Percentiles rank a stretch among this genome's conserved stretches.
Evolutionary conservation across 208 protist genomes (phyloP).

Genomic region (Crithidia brevicula): DNA sequence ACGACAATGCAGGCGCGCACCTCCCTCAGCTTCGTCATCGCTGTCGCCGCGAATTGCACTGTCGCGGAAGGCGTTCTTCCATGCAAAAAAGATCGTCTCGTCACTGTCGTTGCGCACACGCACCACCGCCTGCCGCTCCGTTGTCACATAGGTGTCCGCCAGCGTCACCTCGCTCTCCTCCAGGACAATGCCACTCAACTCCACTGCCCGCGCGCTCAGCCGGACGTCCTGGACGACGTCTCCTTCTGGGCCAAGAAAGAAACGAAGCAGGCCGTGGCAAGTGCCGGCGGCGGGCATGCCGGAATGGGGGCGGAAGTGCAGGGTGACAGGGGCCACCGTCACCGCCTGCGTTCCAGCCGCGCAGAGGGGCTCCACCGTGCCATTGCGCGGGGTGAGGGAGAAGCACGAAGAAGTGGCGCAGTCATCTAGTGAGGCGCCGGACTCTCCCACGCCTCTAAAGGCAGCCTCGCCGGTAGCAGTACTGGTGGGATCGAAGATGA

Average conservation of each 20-base stretch:
- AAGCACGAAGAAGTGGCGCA: conserved; percentile 67
- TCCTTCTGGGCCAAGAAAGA: conserved; percentile 86
- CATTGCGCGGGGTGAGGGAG: conserved; percentile 57
- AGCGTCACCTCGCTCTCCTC: conserved; percentile 69
- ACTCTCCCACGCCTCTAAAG: too few relatives aligned
- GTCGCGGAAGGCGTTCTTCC: conserved; percentile 65
- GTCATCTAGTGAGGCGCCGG: conserved; percentile 5
- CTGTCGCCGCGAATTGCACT: conserved; percentile 4
- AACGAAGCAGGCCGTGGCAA: conserved; percentile 47
- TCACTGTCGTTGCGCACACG: conserved; percentile 88
- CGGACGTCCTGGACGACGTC: conserved; percentile 79
- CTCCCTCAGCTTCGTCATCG: conserved; percentile 1
- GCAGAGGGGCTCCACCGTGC: conserved; percentile 73
- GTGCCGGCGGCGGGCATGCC: conserved; percentile 16
- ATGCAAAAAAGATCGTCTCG: conserved; percentile 79
- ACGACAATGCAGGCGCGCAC: neutral
- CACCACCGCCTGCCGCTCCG: conserved; percentile 85
- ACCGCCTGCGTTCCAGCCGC: conserved; percentile 30
- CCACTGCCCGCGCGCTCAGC: conserved; percentile 58
- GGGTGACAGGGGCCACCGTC: conserved; percentile 33
- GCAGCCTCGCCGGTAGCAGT: neutral
- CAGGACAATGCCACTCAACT: conserved; percentile 75
- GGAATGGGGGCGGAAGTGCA: conserved; percentile 28
- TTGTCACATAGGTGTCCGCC: conserved; percentile 90
- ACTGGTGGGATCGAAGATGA: conserved; percentile 22